Evolutionary conservation across 2,329 filamentous ascomycete genomes (phyloP), one percentile per base, ranked within the genome.

Genomic region (Colletotrichum coccodes): DNA sequence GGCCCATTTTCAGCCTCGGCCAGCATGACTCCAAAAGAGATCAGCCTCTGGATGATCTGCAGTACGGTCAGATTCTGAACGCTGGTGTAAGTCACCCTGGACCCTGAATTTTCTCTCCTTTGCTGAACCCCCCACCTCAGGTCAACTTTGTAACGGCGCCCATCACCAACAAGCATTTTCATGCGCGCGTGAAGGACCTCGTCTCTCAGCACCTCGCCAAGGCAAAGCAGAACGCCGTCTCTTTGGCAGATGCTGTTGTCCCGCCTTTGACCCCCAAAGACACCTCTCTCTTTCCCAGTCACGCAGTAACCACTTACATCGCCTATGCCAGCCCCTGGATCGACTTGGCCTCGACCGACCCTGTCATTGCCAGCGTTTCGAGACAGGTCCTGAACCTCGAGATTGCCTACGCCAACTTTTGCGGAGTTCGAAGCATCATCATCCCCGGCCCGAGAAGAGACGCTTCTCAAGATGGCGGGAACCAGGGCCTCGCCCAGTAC

Each of bases 321-420:
- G 93, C 90, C 16, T 91, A 92, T 66, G 90, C 90, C n/a, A 97
- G 94, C 79, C 89, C 94, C 6, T 98, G 95, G 95, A 95, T 97
- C 72, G 95, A 98, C 77, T 83, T 98, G 14, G 92, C 91, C 74
- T 97, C 95, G 3, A 82, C 90, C 1, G 92, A 98, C 78, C 93
- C 94, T 7, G 80, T 95, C 71, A 91, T 98, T 71, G 90, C 94
- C 8, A 93, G 93, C 78, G 87, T 98, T 67, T 98, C 95, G 40
- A 90, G 93, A 50, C 95, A 98, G 81, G 92, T 97, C 7, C 85
- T 99, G 71, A 94, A 94, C 77, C 86, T 97, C 44, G 96, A 99
- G 78, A 88, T 98, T 54, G 93, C 94, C 56, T 99, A 98, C 81
- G 96, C 97, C 71, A 95, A 94, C 71, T 99, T 98, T 81, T 98